Evolutionary conservation across 2,329 filamentous ascomycete genomes (phyloP).

Genomic region (Diplodia seriata): DNA sequence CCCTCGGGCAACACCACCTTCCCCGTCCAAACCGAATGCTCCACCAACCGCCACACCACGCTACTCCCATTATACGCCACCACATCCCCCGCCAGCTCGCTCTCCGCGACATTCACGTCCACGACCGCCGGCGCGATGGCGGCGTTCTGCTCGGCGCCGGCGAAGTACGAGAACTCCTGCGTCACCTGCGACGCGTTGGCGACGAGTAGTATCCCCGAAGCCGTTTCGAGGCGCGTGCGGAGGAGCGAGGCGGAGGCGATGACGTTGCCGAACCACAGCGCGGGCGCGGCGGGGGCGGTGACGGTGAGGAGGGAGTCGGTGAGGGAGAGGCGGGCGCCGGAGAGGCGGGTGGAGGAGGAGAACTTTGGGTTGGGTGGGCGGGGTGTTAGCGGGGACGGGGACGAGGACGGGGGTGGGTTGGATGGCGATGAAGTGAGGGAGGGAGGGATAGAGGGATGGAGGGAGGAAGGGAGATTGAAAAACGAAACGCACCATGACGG

Average conservation of each 20-base stretch:
- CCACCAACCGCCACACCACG: constrained; percentile 24
- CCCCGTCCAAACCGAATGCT: constrained; percentile 24
- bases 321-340: constrained; percentile 38
- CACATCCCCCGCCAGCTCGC: constrained; percentile 41
- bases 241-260: constrained; percentile 36
- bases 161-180: constrained; percentile 47
- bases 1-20: neutral
- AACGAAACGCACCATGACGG: constrained; percentile 33
- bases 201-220: constrained; percentile 38
- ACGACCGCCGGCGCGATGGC: constrained; percentile 41
- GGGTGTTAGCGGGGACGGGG: no score
- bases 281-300: constrained; percentile 34
- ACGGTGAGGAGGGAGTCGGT: constrained; percentile 37
- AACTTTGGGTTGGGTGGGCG: constrained; percentile 28
- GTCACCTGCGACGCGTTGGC: constrained; percentile 43
- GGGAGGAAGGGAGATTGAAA: no score
- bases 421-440: no score
- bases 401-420: no score
- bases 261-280: constrained; percentile 45
- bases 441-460: no score
- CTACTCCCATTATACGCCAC: constrained; percentile 44
- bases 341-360: constrained; percentile 33
- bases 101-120: constrained; percentile 39
- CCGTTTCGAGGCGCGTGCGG: constrained; percentile 35
- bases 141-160: constrained; percentile 40